Evolutionary conservation across 139 green algal genomes (phyloP), one percentile per base, ranked within the genome.

Genomic region (Edaphochlamys debaryana): DNA sequence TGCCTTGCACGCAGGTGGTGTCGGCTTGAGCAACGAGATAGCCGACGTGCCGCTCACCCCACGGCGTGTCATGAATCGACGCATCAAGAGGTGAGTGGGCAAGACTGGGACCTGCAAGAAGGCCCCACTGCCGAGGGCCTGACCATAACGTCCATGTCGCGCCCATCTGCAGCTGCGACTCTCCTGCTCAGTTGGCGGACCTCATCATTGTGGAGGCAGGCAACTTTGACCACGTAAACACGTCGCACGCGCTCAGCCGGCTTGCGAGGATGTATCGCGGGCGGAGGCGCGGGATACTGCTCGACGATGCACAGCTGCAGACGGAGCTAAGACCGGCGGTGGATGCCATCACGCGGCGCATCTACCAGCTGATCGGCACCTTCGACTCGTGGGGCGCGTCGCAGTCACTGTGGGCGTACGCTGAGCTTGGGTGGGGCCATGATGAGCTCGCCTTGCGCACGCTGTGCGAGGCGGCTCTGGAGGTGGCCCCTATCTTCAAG

Each of bases 191-290:
- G 45, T 63, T 86, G 20, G n/a, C 34, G 3, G 27, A 30, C n/a
- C 60, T 86, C 7, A 36, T 86, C 15, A 4, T 73, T 9, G 63
- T 64, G 3, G 81, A 86, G 36, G 41, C 60, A 0, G 20, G 13
- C 17, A 62, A 40, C 32, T 81, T 86, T 29, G 81, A 86, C 25
- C 68, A 70, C 2, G 38, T 38, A 13, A 86, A 86, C 50, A n/a
- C 42, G 2, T 30, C 71, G 0, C 71, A 81, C 37, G 81, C 81
- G 27, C 71, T 86, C 9, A 52, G 25, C 0, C 71, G 58, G 0
- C 62, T 86, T 17, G 81, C 81, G 20, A 81, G 80, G 63, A 50
- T 86, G 70, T 37, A 50, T 36, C 23, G 38, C 23, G 7, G 6
- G 27, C 29, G 70, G 7, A 32, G 50, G 6, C 5, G n/a, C 70